Conservation (phyloP, 2,329 filamentous ascomycete genomes). For the Drechslerella coelobrocha region DNA sequence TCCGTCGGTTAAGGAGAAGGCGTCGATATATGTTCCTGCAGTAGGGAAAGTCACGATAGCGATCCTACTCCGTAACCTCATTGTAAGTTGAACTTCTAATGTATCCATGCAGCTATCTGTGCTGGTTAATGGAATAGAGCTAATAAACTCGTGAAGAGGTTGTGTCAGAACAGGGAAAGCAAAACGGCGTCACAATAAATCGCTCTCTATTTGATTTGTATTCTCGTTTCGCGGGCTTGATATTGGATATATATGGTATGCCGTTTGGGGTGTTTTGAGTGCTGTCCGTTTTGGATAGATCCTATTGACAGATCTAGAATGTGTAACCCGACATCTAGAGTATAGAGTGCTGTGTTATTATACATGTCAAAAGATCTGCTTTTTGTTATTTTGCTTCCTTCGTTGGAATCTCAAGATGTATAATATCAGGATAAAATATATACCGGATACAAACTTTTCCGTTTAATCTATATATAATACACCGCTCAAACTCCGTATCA, state of each 20-base stretch:
- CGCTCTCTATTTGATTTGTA: neutral
- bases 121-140: neutral
- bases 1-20: conserved; percentile 88
- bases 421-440: conserved; percentile 19
- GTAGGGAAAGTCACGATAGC: conserved; percentile 98
- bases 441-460: conserved; percentile 42
- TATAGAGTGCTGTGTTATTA: too few relatives aligned
- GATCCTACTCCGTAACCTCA: conserved; percentile 82
- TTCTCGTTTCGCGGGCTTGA: neutral
- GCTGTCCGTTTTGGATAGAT: too few relatives aligned
- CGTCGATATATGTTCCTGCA: conserved; percentile 93
- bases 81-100: conserved; percentile 72
- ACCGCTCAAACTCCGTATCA: conserved; percentile 43
- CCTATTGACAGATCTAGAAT: too few relatives aligned
- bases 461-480: conserved; percentile 30
- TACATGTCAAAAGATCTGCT: too few relatives aligned
- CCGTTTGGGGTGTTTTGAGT: too few relatives aligned
- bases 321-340: too few relatives aligned
- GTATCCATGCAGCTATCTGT: neutral
- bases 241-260: too few relatives aligned
- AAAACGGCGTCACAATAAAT: neutral
- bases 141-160: conserved; percentile 10
- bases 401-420: conserved; percentile 5
- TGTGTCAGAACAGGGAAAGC: conserved; percentile 28
- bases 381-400: neutral